Evolutionary conservation across 75 land plant genomes (phyloP), one percentile per base, ranked within the genome.

Genomic region (Sequoia sempervirens): DNA sequence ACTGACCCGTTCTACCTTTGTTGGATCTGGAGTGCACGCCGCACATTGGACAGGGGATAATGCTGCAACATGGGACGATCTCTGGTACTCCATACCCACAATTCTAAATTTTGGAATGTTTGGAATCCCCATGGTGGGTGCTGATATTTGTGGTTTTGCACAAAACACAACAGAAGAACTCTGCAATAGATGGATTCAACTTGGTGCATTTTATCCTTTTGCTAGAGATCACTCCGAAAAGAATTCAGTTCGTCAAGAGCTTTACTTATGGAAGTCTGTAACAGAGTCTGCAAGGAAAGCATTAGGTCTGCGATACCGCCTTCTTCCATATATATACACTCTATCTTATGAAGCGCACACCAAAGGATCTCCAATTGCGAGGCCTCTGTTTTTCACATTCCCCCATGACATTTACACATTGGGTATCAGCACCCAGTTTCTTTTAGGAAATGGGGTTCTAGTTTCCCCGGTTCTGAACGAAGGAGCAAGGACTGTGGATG

Each of bases 11-110:
- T 95, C 95, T 32, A 93, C 97, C 20, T 95, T 93, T 81, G 82
- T 93, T 11, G 88, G 97, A 52, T 93, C 95, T 3, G 97, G 97
- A 1, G 90, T 86, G 75, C 87, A 92, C 85, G 83, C 91, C 0
- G 97, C 97, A 2, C 97, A 95, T 75, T 95, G 95, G 97, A 92
- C 93, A 18, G 96, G 97, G 40, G 97, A 95, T 79, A 95, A 95
- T 82, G 92, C 87, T 13, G 97, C 97, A 34, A 89, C 89, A 4
- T 95, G 95, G 95, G 85, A 89, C 69, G 95, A 95, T 81, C 82
- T 95, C 54, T 91, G 88, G 34, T 95, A 95, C 88, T 88, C 93
- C 0, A 88, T 95, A 37, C 90, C 91, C 14, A 36, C 91, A 46
- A 86, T 93, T 32, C 75, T 95, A 72, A 91, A 84, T 86, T 88